phyloP scores from a whole-genome alignment of 108 stramenopile species.

The Skeletonema grethae region DNA sequence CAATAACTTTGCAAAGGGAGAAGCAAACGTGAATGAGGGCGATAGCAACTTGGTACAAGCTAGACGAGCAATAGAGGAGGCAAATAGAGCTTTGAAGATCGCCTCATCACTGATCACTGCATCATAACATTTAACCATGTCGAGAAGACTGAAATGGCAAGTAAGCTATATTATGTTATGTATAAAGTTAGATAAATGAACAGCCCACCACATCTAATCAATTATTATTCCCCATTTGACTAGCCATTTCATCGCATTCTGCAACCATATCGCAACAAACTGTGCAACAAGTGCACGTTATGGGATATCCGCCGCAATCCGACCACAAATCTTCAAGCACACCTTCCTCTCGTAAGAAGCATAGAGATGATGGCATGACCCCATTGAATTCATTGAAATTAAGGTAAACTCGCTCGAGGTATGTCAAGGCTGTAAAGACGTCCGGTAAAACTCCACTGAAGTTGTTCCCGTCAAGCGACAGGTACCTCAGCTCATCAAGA shows the following conservation, averaged over 20 bases:
- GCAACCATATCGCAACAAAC: slow-evolving; percentile 51
- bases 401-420: slow-evolving; percentile 38
- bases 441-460: slow-evolving; percentile 42
- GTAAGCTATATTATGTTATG: not conserved
- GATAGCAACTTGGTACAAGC: slow-evolving; percentile 64
- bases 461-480: slow-evolving; percentile 46
- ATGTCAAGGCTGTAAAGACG: slow-evolving; percentile 21
- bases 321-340: slow-evolving; percentile 41
- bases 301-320: slow-evolving; percentile 47
- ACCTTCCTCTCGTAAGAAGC: slow-evolving; percentile 30
- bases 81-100: slow-evolving; percentile 55
- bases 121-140: not conserved
- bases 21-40: slow-evolving; percentile 24
- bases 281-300: slow-evolving; percentile 47
- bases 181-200: not conserved
- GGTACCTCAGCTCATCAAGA: slow-evolving; percentile 35
- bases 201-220: not conserved
- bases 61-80: slow-evolving; percentile 57
- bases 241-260: slow-evolving; percentile 41
- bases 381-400: slow-evolving; percentile 47
- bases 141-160: not conserved
- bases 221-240: slow-evolving; percentile 23
- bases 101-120: slow-evolving; percentile 37
- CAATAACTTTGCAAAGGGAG: slow-evolving; percentile 74
- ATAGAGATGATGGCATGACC: slow-evolving; percentile 42